Base-by-base conservation (phyloP, 345 rosid species). In the Aquilaria yunnanensis region DNA sequence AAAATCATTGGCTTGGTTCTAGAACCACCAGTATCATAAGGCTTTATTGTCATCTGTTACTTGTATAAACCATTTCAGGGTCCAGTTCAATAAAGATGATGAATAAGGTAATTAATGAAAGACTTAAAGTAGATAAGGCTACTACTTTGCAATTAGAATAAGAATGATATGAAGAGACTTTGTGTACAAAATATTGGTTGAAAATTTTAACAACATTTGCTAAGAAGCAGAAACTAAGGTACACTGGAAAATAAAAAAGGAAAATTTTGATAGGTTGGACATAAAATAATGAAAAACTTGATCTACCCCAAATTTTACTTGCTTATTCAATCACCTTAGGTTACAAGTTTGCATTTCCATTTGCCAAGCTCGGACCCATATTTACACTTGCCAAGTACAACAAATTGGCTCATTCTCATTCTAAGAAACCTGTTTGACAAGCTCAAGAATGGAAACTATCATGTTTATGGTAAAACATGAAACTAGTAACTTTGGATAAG, bases 141-240 rank as follows among this genome's bases (percentile, higher is more conserved):
- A 80, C 90, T 1, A 93, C 80, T 51, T 63, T 87, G 69, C 89
- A 84, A 14, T 53, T 84, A 53, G 98, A 93, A 76, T 88, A 86
- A 70, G 83, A 78, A 67, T 87, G 96, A 76, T 85, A 93, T 60
- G 71, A 77, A 68, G 76, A 67, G 66, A 37, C 74, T 60, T 66
- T 93, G 58, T 58, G 81, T 76, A 84, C 96, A 2, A 61, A 81
- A 53, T 96, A 93, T 75, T 90, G 97, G 23, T 77, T 87, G 72
- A 94, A 90, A 78, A 94, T 96, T 50, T 78, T 93, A 78, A 87
- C 84, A 48, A 90, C 98, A 70, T 92, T 89, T 74, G 89, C 89
- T 4, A 90, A 92, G 80, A 93, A 80, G 72, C 82, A 94, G 65
- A 90, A 87, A 74, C 96, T 96, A 51, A 63, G 61, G 53, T 93